These are phyloP conservation scores for Zygosaccharomyces sapae DNA, from an alignment of 1,139 yeast genomes.

Conservation along the genomic window DNA sequence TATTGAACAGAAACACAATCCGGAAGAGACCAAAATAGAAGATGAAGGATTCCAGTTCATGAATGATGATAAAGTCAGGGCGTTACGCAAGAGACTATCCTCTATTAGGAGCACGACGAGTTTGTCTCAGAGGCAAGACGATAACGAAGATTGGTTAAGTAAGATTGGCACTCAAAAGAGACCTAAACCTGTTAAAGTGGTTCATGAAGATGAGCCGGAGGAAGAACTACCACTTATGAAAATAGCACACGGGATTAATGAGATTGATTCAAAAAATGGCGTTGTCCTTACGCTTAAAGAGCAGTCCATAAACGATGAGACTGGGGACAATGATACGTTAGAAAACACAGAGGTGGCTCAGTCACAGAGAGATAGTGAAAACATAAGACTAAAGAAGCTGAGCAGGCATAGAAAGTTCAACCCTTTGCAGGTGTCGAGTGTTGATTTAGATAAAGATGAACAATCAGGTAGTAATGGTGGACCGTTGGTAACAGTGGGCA, in stretches of 20 bases:
- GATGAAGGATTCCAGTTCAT: slow-evolving; percentile 9
- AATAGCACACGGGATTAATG: slow-evolving; percentile 19
- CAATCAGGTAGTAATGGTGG: slow-evolving; percentile 22
- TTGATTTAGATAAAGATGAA: slow-evolving; percentile 43
- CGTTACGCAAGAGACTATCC: slow-evolving; percentile 31
- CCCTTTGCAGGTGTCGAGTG: slow-evolving; percentile 35
- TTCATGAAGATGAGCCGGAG: slow-evolving; percentile 34
- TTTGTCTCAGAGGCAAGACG: background rate
- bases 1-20: background rate
- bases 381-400: slow-evolving; percentile 23
- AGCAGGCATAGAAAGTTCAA: slow-evolving; percentile 26
- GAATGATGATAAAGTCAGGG: slow-evolving; percentile 12
- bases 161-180: slow-evolving; percentile 9
- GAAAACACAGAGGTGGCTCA: slow-evolving; percentile 22
- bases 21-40: background rate
- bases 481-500: slow-evolving; percentile 21
- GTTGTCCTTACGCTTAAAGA: slow-evolving; percentile 68
- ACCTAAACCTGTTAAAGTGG: slow-evolving; percentile 24
- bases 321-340: slow-evolving; percentile 25
- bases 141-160: slow-evolving; percentile 8
- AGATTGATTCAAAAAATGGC: slow-evolving; percentile 32
- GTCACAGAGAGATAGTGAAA: slow-evolving; percentile 21
- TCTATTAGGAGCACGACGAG: background rate
- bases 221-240: slow-evolving; percentile 32
- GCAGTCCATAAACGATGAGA: slow-evolving; percentile 47